Evolutionary conservation across 768 basidiomycete species (phyloP).

Genomic region (Phylloporus sp.): DNA sequence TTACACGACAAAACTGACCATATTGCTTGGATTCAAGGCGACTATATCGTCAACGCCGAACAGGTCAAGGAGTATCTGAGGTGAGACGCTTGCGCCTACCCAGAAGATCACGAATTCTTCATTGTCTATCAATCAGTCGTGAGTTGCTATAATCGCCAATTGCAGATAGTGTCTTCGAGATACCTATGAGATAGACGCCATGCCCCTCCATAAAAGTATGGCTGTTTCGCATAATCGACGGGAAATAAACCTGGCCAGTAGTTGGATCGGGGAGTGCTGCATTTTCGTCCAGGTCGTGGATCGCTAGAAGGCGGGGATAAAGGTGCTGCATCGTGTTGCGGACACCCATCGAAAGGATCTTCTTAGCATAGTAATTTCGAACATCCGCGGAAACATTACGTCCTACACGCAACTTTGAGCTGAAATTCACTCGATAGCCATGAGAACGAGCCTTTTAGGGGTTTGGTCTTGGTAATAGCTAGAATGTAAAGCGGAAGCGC

Average conservation of each 20-base stretch:
- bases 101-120: constrained; percentile 85
- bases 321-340: constrained; percentile 70
- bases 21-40: constrained; percentile 52
- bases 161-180: constrained; percentile 18
- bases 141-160: constrained; percentile 14
- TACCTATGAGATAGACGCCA: constrained; percentile 92
- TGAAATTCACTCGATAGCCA: background rate
- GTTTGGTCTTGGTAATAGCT: constrained; percentile 81
- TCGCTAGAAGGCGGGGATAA: constrained; percentile 82
- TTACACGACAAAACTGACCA: constrained; percentile 43
- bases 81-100: constrained; percentile 80
- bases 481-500: constrained; percentile 78
- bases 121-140: constrained; percentile 54
- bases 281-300: constrained; percentile 75
- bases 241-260: constrained; percentile 58
- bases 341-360: constrained; percentile 64
- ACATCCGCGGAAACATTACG: constrained; percentile 91
- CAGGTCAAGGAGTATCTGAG: constrained; percentile 75
- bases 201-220: constrained; percentile 84
- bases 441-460: constrained; percentile 71
- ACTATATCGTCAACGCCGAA: constrained; percentile 80
- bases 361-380: constrained; percentile 79
- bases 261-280: constrained; percentile 62
- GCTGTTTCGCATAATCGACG: constrained; percentile 74
- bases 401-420: constrained; percentile 39